Evolutionary conservation across 2,329 filamentous ascomycete genomes (phyloP).

Genomic region (Aspergillus brasiliensis): DNA sequence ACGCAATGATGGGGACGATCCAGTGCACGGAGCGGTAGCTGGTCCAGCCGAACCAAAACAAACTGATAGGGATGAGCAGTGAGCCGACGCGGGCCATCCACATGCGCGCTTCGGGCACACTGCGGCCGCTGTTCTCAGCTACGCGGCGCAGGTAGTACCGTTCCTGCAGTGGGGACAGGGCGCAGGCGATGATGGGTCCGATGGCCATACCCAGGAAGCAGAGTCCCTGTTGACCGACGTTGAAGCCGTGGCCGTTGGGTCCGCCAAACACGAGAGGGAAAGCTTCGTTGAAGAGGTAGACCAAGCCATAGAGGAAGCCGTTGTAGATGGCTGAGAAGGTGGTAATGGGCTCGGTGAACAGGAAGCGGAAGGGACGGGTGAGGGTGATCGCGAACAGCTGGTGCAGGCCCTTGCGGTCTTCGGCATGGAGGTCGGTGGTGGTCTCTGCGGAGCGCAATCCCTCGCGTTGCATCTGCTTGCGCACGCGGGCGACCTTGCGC

Average conservation of each 20-base stretch:
- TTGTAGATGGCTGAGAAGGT: slow-evolving; percentile 32
- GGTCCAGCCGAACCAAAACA: slow-evolving; percentile 71
- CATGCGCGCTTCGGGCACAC: slow-evolving; percentile 65
- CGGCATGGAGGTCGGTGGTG: slow-evolving; percentile 42
- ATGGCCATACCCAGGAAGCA: slow-evolving; percentile 60
- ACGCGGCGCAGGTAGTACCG: slow-evolving; percentile 43
- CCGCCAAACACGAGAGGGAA: slow-evolving; percentile 68
- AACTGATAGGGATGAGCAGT: slow-evolving; percentile 63
- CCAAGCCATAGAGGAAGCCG: slow-evolving; percentile 73
- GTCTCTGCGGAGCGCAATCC: slow-evolving; percentile 63
- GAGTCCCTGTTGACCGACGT: slow-evolving; percentile 58
- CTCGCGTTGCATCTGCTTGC: slow-evolving; percentile 46
- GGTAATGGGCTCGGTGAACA: slow-evolving; percentile 35
- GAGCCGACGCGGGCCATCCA: slow-evolving; percentile 65
- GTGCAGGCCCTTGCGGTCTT: slow-evolving; percentile 64
- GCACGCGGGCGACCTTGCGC: slow-evolving; percentile 55
- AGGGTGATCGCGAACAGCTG: slow-evolving; percentile 71
- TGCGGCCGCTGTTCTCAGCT: slow-evolving; percentile 50
- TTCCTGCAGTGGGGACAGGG: slow-evolving; percentile 53
- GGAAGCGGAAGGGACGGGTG: slow-evolving; percentile 60
- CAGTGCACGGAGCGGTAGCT: slow-evolving; percentile 63
- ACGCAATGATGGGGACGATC: slow-evolving; percentile 68
- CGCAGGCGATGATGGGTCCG: slow-evolving; percentile 66
- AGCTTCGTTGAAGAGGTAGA: slow-evolving; percentile 75
- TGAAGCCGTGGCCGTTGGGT: slow-evolving; percentile 60